Evolutionary conservation across 2,329 filamentous ascomycete species (phyloP).

Genomic region (Pezizomycotina sp.): DNA sequence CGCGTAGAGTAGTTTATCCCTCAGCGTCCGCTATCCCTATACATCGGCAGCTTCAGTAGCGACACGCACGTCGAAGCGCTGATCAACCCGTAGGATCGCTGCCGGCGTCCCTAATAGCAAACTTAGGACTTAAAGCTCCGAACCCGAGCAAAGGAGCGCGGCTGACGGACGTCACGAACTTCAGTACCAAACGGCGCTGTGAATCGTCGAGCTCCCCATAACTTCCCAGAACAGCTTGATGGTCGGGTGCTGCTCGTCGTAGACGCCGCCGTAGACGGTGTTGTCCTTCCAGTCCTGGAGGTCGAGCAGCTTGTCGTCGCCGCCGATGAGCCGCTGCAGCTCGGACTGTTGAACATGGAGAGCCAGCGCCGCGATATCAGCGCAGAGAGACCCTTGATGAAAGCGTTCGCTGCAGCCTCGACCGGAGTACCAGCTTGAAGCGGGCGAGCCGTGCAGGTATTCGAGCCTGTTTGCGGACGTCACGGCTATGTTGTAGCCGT

Average conservation of each 20-base stretch:
- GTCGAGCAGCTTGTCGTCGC: conserved; percentile 65
- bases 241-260: conserved; percentile 69
- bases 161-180: conserved; percentile 89
- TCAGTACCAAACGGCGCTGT: conserved; percentile 71
- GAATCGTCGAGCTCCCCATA: conserved; percentile 58
- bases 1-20: conserved; percentile 73
- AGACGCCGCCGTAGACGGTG: conserved; percentile 75
- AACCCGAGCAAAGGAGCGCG: conserved; percentile 82
- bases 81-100: conserved; percentile 60
- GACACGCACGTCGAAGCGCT: conserved; percentile 96
- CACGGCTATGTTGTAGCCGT: conserved; percentile 60
- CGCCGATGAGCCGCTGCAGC: conserved; percentile 80
- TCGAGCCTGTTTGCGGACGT: conserved; percentile 83
- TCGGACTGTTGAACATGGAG: conserved; percentile 98
- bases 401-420: conserved; percentile 64
- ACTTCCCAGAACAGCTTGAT: conserved; percentile 83
- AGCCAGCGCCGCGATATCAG: conserved; percentile 90
- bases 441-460: conserved; percentile 85
- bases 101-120: conserved; percentile 76
- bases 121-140: conserved; percentile 63
- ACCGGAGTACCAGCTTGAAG: conserved; percentile 74
- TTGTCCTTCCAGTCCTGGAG: conserved; percentile 69
- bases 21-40: conserved; percentile 48
- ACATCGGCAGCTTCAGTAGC: conserved; percentile 76
- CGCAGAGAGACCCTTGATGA: conserved; percentile 65